A percentile compares a stretch with the other conserved stretches of the same genome.
Conservation (phyloP, 305 asterid genomes). For the Fraxinus dipetala region DNA sequence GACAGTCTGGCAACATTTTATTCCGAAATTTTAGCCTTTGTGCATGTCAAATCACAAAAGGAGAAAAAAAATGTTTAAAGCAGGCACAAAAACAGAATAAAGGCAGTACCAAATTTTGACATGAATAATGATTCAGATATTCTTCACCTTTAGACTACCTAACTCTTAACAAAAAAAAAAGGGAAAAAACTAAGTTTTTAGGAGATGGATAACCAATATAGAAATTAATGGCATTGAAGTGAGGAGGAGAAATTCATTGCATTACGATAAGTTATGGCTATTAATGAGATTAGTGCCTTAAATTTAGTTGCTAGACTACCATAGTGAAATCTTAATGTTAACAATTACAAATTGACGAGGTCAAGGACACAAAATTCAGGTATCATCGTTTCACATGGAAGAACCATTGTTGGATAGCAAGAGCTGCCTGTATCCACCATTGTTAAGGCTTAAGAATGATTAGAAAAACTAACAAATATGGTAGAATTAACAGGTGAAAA, state of each 20-base stretch:
- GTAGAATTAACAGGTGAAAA: not conserved
- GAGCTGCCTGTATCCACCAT: not conserved
- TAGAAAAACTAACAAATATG: not conserved
- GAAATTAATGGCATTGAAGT: not conserved
- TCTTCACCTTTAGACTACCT: not conserved
- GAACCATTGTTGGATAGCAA: not conserved
- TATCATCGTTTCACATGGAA: not conserved
- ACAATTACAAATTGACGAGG: not conserved
- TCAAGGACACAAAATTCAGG: not conserved
- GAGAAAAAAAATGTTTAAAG: constrained; percentile 20
- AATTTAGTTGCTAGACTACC: not conserved
- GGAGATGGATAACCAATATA: not conserved
- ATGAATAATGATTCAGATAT: not conserved
- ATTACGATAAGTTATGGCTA: not conserved
- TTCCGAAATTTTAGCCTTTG: constrained; percentile 36
- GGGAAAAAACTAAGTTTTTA: too few relatives aligned
- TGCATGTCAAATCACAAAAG: constrained; percentile 34
- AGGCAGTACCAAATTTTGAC: not conserved
- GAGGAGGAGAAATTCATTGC: not conserved
- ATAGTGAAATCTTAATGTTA: not conserved
- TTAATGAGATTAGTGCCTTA: not conserved
- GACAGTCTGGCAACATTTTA: constrained; percentile 10
- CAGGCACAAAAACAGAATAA: constrained; percentile 8
- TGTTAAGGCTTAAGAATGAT: not conserved
- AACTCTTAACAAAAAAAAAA: not conserved